Evolutionary conservation across 768 basidiomycete genomes (phyloP).

Genomic region (Guyanaporus albipodus): DNA sequence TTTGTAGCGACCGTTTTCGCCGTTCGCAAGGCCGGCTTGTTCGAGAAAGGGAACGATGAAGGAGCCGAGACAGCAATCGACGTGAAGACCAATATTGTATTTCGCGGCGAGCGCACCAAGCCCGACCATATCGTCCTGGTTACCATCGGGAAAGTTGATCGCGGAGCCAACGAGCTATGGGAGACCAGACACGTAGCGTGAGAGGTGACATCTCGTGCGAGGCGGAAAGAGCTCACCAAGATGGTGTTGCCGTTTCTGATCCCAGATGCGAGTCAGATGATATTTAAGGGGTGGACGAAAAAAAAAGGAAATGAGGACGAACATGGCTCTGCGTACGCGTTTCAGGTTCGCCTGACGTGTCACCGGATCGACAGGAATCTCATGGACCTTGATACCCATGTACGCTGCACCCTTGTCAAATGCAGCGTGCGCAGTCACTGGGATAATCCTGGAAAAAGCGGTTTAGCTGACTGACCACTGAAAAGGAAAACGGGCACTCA

Average conservation of each 20-base stretch:
- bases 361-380: conserved; percentile 71
- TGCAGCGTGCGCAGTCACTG: conserved; percentile 85
- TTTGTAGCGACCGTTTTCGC: conserved; percentile 50
- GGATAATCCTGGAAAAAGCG: conserved; percentile 59
- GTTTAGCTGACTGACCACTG: neutral
- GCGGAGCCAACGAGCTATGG: conserved; percentile 78
- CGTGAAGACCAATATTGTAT: conserved; percentile 83
- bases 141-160: conserved; percentile 82
- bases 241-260: conserved; percentile 83
- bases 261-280: conserved; percentile 2
- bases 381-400: conserved; percentile 85
- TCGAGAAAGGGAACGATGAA: conserved; percentile 95
- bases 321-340: conserved; percentile 84
- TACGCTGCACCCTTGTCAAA: conserved; percentile 93
- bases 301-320: conserved; percentile 28
- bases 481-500: conserved; percentile 32
- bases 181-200: neutral
- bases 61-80: conserved; percentile 92
- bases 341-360: conserved; percentile 79
- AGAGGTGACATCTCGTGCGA: neutral
- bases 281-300: too few relatives aligned
- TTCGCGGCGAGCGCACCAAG: conserved; percentile 70
- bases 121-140: conserved; percentile 79
- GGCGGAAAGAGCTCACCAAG: conserved; percentile 47
- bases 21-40: conserved; percentile 62